phyloP scores from a whole-genome alignment of 352 stramenopile species.

The Aphanomyces astaci region DNA sequence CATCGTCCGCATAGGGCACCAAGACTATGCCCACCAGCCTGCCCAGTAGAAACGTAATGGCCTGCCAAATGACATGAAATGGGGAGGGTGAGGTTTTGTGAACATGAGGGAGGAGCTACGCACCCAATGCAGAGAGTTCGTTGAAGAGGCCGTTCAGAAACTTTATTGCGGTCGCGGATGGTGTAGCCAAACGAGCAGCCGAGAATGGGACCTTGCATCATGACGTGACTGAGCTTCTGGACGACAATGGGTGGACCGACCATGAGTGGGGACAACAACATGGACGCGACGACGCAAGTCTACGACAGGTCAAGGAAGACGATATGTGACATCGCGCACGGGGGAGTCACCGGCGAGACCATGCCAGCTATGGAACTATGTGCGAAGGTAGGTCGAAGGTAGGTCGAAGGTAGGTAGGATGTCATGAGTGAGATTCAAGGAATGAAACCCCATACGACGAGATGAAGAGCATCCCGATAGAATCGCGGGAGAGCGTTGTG shows the following conservation, averaged over 20 bases:
- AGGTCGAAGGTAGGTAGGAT: too few relatives aligned
- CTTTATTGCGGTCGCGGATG: constrained; percentile 64
- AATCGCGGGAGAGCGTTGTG: constrained; percentile 70
- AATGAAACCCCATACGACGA: constrained; percentile 59
- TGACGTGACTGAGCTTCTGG: not conserved
- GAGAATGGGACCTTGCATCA: constrained; percentile 59
- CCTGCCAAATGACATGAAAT: constrained; percentile 34
- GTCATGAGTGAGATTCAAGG: too few relatives aligned
- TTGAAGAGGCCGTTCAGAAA: constrained; percentile 82
- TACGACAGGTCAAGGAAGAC: constrained; percentile 19
- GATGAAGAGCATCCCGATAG: constrained; percentile 78
- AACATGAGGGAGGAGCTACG: not conserved
- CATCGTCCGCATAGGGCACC: constrained; percentile 60
- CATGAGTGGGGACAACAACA: constrained; percentile 83
- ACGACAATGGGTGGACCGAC: constrained; percentile 26
- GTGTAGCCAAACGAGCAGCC: constrained; percentile 76
- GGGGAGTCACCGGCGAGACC: constrained; percentile 64
- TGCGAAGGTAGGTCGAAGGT: too few relatives aligned
- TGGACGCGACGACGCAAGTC: constrained; percentile 81
- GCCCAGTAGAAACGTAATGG: constrained; percentile 65
- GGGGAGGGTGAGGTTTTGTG: too few relatives aligned
- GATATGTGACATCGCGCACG: constrained; percentile 27
- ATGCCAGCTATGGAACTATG: constrained; percentile 78
- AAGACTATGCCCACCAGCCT: constrained; percentile 75
- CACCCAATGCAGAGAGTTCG: constrained; percentile 59